Evolutionary conservation across 257 asterid genomes (phyloP).

Genomic region (Lycium ferocissimum): DNA sequence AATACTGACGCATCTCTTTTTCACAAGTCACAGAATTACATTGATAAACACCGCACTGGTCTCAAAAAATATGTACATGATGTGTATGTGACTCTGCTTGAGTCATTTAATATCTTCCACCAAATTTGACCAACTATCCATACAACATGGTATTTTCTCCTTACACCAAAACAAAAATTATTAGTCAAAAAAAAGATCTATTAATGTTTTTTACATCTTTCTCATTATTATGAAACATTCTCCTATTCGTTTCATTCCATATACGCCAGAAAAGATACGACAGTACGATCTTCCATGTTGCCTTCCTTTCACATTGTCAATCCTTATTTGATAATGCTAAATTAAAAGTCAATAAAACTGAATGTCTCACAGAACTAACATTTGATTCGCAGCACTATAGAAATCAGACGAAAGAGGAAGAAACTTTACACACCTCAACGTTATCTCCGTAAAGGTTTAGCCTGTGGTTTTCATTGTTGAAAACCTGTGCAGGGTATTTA

Average conservation of each 20-base stretch:
- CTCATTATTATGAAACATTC: not conserved
- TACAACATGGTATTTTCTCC: not conserved
- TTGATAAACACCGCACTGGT: not conserved
- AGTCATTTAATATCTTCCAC: not conserved
- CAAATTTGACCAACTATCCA: not conserved
- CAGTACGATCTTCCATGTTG: not conserved
- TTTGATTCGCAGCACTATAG: not conserved
- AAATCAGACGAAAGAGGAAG: not conserved
- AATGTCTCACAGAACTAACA: not conserved
- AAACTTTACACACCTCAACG: constrained; percentile 71
- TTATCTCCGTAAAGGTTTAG: constrained; percentile 95
- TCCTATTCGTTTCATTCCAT: not conserved
- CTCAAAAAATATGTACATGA: not conserved
- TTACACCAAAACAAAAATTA: not conserved
- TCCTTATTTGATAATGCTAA: constrained; percentile 20
- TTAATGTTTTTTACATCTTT: not conserved
- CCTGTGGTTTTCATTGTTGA: constrained; percentile 91
- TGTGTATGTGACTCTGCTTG: not conserved
- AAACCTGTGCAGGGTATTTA: constrained; percentile 98
- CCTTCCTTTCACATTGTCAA: constrained; percentile 15
- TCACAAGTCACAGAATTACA: not conserved
- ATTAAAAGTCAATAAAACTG: not conserved
- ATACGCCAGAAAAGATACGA: not conserved
- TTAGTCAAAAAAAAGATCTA: not conserved
- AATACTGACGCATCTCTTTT: not conserved